Evolutionary conservation across 2,329 filamentous ascomycete species (phyloP), one percentile per base, ranked within the genome.

Genomic region (Fusarium sp.): DNA sequence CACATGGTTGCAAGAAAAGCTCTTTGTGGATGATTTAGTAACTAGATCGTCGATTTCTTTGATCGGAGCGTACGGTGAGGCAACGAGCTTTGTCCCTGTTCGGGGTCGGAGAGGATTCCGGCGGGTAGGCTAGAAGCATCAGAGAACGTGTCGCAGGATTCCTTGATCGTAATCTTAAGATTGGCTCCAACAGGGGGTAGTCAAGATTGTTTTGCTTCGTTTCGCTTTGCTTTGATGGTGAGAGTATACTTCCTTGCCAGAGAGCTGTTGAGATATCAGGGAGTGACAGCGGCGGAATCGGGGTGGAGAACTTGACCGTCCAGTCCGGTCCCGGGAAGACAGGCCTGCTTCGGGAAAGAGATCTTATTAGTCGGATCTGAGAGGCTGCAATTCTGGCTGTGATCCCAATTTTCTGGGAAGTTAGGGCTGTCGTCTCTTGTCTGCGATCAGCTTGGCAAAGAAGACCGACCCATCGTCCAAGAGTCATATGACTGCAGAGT

Each of bases 251-350:
- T 51, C 41, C 18, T 53, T 7, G 10, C 43, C 55, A 48, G 45
- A 45, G 55, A 45, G 57, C 46, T 68, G 20, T 65, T 40, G 46
- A 49, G 45, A 65, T 70, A 62, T 71, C 47, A 50, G 57, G 40
- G 48, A 48, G 50, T 54, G 49, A 66, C 40, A 54, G 49, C 46
- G 49, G 53, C 63, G 61, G 53, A 59, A 49, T 46, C 28, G n/a
- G 50, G 48, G 61, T 59, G 68, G 72, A 68, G 58, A 41, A 40
- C 7, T 30, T 46, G 49, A 51, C 59, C 46, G 46, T 68, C 66
- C 71, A 73, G 68, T 75, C 71, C 71, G 63, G 72, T 49, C 61
- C 67, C 62, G 66, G 72, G 59, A 71, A 54, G 66, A 54, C n/a
- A 69, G 62, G 69, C 69, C 72, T 74, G 72, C 66, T 55, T 57